A percentile compares a stretch with the other conserved stretches of the same genome.
Conservation (phyloP, 2,329 filamentous ascomycete genomes). For the Xylariaceae sp. region DNA sequence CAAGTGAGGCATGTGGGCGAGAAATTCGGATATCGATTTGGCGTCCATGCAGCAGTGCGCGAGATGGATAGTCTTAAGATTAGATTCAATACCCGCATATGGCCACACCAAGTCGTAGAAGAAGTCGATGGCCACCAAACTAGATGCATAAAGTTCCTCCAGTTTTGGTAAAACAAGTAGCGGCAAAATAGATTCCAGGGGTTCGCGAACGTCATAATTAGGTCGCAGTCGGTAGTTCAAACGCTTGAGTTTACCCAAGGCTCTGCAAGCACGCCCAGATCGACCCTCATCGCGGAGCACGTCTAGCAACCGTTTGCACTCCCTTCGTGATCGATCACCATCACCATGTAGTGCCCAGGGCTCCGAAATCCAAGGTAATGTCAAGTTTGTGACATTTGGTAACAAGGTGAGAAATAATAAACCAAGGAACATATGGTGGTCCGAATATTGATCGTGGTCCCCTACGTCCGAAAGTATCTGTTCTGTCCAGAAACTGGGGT, state of each 20-base stretch:
- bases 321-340: not conserved
- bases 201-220: slow-evolving; percentile 5
- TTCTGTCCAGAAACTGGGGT: slow-evolving; percentile 12
- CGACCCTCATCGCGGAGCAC: not conserved
- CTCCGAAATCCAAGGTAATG: slow-evolving; percentile 4
- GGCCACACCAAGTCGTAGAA: slow-evolving; percentile 16
- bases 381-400: slow-evolving; percentile 10
- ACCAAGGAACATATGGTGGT: not conserved
- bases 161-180: slow-evolving; percentile 1
- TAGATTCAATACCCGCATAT: slow-evolving; percentile 16
- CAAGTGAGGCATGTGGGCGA: slow-evolving; percentile 25
- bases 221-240: not conserved
- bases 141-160: slow-evolving; percentile 3
- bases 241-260: slow-evolving; percentile 4
- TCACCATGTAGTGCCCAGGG: not conserved
- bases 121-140: slow-evolving; percentile 1
- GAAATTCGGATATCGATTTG: slow-evolving; percentile 13
- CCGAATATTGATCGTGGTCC: not conserved
- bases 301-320: slow-evolving; percentile 1
- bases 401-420: slow-evolving; percentile 18
- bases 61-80: slow-evolving; percentile 19
- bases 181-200: slow-evolving; percentile 3
- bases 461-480: slow-evolving; percentile 8
- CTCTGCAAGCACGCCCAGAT: not conserved
- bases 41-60: slow-evolving; percentile 18